These are phyloP conservation scores for Backusella westeae DNA, from an alignment of 192 early-diverging fungal species.

Conservation along the genomic window DNA sequence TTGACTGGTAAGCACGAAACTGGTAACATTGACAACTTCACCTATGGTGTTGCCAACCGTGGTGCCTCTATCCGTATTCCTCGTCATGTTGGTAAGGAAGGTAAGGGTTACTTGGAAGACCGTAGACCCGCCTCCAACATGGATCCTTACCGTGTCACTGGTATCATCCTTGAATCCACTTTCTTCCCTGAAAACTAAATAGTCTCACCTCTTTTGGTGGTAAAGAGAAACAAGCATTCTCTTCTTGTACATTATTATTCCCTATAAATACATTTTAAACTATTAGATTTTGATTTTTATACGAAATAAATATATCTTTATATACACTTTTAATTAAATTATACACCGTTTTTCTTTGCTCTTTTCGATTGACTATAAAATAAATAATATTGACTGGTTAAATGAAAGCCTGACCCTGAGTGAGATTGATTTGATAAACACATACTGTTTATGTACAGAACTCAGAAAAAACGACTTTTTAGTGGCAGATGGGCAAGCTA, in stretches of 20 bases:
- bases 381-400: background rate
- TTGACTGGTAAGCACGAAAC: slow-evolving; percentile 55
- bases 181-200: slow-evolving; percentile 21
- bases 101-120: slow-evolving; percentile 57
- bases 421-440: background rate
- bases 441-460: background rate
- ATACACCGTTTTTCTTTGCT: background rate
- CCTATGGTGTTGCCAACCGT: slow-evolving; percentile 54
- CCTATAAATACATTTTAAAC: background rate
- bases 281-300: slow-evolving; percentile 1
- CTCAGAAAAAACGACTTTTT: background rate
- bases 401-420: background rate
- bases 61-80: slow-evolving; percentile 60
- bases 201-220: background rate
- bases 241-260: slow-evolving; percentile 8
- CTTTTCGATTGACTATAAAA: background rate
- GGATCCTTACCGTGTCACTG: slow-evolving; percentile 53
- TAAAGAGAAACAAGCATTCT: background rate
- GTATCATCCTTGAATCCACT: slow-evolving; percentile 48
- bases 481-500: background rate
- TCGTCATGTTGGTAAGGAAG: slow-evolving; percentile 49
- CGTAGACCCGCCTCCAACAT: slow-evolving; percentile 57
- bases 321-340: slow-evolving; percentile 3
- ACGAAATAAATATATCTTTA: background rate
- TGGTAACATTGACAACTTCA: slow-evolving; percentile 50